Conservation (phyloP, 225 moss, liverwort and hornwort species). For the Bryum argenteum region DNA sequence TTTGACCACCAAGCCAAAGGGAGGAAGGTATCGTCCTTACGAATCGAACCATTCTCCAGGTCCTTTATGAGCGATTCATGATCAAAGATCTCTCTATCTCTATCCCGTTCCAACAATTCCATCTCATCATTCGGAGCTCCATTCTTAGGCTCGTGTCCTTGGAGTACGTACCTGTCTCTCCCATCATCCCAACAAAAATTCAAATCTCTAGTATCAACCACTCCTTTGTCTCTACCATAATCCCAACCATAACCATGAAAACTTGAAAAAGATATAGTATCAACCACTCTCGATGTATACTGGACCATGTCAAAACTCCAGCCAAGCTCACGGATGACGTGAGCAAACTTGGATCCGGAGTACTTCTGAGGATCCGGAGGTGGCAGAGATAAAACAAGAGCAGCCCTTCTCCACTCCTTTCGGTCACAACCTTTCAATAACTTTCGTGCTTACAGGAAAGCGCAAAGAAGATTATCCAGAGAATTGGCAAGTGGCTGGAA, state of each 20-base stretch:
- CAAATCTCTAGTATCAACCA: too few species aligned
- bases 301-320: background rate
- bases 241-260: too few species aligned
- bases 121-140: background rate
- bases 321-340: background rate
- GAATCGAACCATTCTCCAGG: background rate
- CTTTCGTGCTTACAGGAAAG: background rate
- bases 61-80: background rate
- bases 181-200: background rate
- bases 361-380: background rate
- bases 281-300: too few species aligned
- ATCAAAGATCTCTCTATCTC: background rate
- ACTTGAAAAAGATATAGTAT: too few species aligned
- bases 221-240: too few species aligned
- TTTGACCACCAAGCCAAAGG: too few species aligned
- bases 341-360: background rate
- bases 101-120: background rate
- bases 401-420: too few species aligned
- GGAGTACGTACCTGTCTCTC: background rate
- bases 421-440: background rate
- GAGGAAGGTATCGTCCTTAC: too few species aligned
- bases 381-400: background rate
- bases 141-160: background rate
- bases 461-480: background rate
- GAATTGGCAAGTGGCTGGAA: background rate